Conservation (phyloP, 2,329 filamentous ascomycete genomes). For the Herpotrichia juniperi region DNA sequence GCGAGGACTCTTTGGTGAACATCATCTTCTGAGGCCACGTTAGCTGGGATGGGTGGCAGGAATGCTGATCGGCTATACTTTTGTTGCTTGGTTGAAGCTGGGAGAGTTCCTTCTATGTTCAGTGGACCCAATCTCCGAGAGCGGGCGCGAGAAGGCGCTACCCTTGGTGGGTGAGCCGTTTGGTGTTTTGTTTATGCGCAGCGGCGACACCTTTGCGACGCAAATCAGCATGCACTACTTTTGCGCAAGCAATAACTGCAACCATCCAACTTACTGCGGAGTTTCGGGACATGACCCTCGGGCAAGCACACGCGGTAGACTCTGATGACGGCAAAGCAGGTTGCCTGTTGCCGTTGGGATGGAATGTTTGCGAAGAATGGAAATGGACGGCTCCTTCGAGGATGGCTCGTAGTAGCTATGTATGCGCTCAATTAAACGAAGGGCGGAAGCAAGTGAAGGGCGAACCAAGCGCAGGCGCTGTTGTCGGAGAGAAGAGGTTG, state of each 20-base stretch:
- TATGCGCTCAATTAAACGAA: slow-evolving; percentile 21
- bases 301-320: slow-evolving; percentile 13
- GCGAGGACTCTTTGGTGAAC: slow-evolving; percentile 75
- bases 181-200: slow-evolving; percentile 77
- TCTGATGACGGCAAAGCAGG: slow-evolving; percentile 24
- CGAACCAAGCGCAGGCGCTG: slow-evolving; percentile 34
- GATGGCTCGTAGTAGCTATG: slow-evolving; percentile 22
- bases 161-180: slow-evolving; percentile 69
- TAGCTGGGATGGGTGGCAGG: slow-evolving; percentile 21
- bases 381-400: slow-evolving; percentile 30
- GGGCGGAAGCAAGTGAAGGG: slow-evolving; percentile 29
- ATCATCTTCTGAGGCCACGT: slow-evolving; percentile 65
- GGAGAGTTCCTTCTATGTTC: slow-evolving; percentile 90
- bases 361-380: slow-evolving; percentile 43
- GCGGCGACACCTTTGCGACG: slow-evolving; percentile 69
- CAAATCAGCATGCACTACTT: not conserved
- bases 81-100: slow-evolving; percentile 78
- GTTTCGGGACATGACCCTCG: slow-evolving; percentile 45
- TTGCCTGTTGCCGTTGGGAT: slow-evolving; percentile 26
- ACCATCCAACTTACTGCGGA: slow-evolving; percentile 42
- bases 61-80: slow-evolving; percentile 59
- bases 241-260: not conserved
- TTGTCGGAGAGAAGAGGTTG: slow-evolving; percentile 30
- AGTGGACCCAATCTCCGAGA: slow-evolving; percentile 87
- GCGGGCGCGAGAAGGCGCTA: slow-evolving; percentile 67